These are phyloP conservation scores for Leccinum obscurum DNA, from an alignment of 768 basidiomycete species.

Conservation along the genomic window DNA sequence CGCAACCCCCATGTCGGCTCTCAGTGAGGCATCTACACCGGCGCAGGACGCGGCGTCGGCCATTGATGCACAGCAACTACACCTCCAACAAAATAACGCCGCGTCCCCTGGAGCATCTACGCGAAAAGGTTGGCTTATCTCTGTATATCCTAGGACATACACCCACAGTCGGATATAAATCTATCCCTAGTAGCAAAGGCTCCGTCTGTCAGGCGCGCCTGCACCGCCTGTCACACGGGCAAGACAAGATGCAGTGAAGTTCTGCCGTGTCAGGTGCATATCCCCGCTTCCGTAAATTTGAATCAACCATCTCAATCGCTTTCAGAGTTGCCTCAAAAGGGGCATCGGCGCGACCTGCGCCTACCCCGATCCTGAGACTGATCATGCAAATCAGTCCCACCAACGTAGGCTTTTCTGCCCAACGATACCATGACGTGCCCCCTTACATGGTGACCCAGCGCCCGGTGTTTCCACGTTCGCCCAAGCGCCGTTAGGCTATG, in stretches of 20 bases:
- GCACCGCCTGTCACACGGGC: constrained; percentile 77
- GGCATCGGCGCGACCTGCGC: constrained; percentile 69
- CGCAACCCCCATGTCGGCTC: constrained; percentile 70
- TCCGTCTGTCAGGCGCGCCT: constrained; percentile 78
- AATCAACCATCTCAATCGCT: constrained; percentile 10
- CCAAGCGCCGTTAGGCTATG: constrained; percentile 40
- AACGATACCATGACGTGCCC: not conserved
- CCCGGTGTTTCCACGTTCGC: constrained; percentile 39
- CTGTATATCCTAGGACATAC: constrained; percentile 4
- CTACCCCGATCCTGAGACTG: constrained; percentile 76
- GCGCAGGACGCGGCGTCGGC: constrained; percentile 58
- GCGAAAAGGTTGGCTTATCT: constrained; percentile 59
- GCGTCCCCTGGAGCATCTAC: constrained; percentile 33
- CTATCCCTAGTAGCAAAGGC: constrained; percentile 66
- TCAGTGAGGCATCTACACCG: constrained; percentile 70
- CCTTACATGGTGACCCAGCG: constrained; percentile 22
- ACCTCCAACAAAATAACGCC: constrained; percentile 39
- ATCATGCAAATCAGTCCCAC: constrained; percentile 40
- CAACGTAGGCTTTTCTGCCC: constrained; percentile 22
- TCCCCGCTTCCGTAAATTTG: constrained; percentile 2
- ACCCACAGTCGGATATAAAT: constrained; percentile 12
- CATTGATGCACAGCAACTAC: constrained; percentile 60
- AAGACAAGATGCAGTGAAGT: constrained; percentile 84
- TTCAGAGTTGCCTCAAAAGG: constrained; percentile 78
- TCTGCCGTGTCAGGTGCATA: constrained; percentile 72